phyloP scores from a whole-genome alignment of 2,329 filamentous ascomycete species.

The Penicillium sp. region DNA sequence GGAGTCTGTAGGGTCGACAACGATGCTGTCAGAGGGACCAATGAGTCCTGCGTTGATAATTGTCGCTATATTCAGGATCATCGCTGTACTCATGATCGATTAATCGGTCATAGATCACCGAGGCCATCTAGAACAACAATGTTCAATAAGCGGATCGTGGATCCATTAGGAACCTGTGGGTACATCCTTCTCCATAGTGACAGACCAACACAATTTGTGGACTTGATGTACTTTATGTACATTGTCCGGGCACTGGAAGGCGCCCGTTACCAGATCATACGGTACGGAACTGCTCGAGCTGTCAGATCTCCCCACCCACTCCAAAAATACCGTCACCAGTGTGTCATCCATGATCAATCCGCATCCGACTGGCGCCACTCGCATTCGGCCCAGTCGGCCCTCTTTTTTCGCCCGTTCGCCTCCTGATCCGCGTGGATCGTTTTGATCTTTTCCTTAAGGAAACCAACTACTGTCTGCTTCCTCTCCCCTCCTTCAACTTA shows the following conservation, averaged over 20 bases:
- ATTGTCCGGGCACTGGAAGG: background rate
- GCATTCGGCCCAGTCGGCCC: background rate
- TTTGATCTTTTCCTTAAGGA: conserved; percentile 1
- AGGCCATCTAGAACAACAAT: too few species aligned
- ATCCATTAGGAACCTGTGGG: background rate
- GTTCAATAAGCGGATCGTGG: background rate
- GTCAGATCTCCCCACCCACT: background rate
- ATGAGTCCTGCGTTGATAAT: background rate
- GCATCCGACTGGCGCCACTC: conserved; percentile 25
- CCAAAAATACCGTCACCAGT: background rate
- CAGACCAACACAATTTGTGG: too few species aligned
- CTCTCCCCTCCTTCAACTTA: conserved; percentile 5
- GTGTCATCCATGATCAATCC: background rate
- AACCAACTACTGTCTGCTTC: background rate
- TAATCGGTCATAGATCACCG: too few species aligned
- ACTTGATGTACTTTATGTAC: background rate
- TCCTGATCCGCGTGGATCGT: conserved; percentile 12
- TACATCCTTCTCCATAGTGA: background rate
- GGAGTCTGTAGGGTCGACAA: background rate
- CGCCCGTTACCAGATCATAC: background rate
- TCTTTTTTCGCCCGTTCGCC: background rate
- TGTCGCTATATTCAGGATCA: background rate
- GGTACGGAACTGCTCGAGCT: background rate
- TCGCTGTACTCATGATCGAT: too few species aligned
- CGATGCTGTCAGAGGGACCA: background rate